Base-by-base conservation (phyloP, 495 filamentous ascomycete species). In the Penicillium angulare region DNA sequence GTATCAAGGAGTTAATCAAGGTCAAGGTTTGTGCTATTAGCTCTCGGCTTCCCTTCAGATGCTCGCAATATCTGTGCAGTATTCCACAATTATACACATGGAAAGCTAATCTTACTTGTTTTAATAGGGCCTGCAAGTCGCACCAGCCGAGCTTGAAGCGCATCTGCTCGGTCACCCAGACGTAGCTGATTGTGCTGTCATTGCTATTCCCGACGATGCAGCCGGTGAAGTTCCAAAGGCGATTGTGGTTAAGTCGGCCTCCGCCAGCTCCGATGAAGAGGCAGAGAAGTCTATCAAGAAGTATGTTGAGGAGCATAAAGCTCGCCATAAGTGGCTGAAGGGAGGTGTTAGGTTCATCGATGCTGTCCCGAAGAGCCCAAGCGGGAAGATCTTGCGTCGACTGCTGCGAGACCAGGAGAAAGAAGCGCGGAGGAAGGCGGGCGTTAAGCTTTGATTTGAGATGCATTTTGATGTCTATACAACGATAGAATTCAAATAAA, bases 1-100 rank as follows among this genome's bases (percentile, higher is more conserved):
- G 91, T 2, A 85, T 96, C 60, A 96, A 96, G 75, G 91, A 96
- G 68, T 72, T 96, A 45, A 95, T 96, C 72, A 96, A 96, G 69
- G 86, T 90, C 58, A 95, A 95, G 82, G 88, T 89, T 67, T 33
- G 78, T 58, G n/a, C n/a, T n/a, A n/a, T n/a, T n/a, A n/a, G n/a
- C n/a, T n/a, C n/a, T n/a, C n/a, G n/a, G n/a, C n/a, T n/a, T n/a
- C n/a, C n/a, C n/a, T n/a, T n/a, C n/a, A n/a, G n/a, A n/a, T n/a
- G n/a, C n/a, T n/a, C n/a, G n/a, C 1, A 15, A 22, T 2, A 8
- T 10, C n/a, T 5, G 0, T 5, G 21, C 12, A 31, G 10, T 3
- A 24, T 41, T 43, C 23, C 44, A 26, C 1, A n/a, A 20, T 7
- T 27, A n/a, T 0, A 31, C n/a, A 34, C 23, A 3, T 2, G 6